Conservation (phyloP, 345 rosid genomes). For the Eutrema japonicum region DNA sequence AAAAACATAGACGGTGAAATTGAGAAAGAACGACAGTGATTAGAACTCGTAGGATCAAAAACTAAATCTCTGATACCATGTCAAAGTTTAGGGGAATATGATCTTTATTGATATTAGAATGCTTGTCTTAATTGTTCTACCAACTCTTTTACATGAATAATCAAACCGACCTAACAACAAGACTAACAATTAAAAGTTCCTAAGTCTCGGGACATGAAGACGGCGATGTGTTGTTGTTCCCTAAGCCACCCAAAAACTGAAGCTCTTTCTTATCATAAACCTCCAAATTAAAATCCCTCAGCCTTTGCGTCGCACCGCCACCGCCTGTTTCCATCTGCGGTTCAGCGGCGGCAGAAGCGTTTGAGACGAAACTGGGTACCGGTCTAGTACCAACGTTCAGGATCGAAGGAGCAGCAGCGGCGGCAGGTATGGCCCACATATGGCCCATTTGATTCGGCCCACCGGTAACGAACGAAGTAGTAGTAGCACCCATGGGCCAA, state of each 20-base stretch:
- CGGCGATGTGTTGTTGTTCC: constrained; percentile 35
- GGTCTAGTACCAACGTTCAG: constrained; percentile 50
- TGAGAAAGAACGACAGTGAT: too few relatives aligned
- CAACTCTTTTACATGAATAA: constrained; percentile 17
- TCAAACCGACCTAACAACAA: constrained; percentile 21
- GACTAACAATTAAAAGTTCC: background rate
- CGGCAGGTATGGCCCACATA: constrained; percentile 61
- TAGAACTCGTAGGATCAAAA: too few relatives aligned
- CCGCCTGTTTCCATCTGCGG: constrained; percentile 8
- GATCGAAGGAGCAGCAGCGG: constrained; percentile 47
- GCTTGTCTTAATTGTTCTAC: background rate
- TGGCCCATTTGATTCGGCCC: constrained; percentile 51
- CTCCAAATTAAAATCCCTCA: constrained; percentile 69
- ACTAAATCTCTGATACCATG: too few relatives aligned
- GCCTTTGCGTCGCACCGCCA: constrained; percentile 29
- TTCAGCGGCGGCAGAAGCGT: constrained; percentile 5
- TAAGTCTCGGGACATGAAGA: constrained; percentile 45
- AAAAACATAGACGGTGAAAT: too few relatives aligned
- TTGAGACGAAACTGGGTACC: constrained; percentile 49
- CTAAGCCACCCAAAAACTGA: constrained; percentile 58
- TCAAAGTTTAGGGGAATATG: too few relatives aligned
- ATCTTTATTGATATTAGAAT: too few relatives aligned
- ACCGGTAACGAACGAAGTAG: constrained; percentile 28
- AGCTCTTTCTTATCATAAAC: constrained; percentile 70
- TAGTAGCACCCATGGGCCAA: constrained; percentile 41